Conservation (phyloP, 176 grass and related monocot genomes). For the Phoenix roebelenii region DNA sequence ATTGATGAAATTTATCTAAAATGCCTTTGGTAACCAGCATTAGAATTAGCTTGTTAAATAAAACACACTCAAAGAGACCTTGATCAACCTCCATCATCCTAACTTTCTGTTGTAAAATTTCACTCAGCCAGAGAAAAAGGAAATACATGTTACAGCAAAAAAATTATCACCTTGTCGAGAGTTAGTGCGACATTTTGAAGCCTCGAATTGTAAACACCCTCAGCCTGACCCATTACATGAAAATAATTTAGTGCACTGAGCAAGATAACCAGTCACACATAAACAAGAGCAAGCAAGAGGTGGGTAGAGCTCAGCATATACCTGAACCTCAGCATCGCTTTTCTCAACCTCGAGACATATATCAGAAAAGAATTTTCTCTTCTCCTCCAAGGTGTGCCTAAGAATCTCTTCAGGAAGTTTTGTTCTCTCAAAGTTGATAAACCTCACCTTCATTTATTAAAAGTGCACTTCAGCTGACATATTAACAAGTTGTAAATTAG, state of each 20-base stretch:
- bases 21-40: too few relatives aligned
- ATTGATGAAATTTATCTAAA: too few relatives aligned
- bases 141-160: too few relatives aligned
- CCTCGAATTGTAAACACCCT: slow-evolving; percentile 90
- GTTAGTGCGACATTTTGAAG: slow-evolving; percentile 90
- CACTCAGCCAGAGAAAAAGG: too few relatives aligned
- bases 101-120: too few relatives aligned
- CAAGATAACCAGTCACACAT: background rate
- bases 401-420: slow-evolving; percentile 88
- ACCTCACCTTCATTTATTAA: slow-evolving; percentile 68
- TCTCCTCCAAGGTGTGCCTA: slow-evolving; percentile 81
- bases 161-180: slow-evolving; percentile 68
- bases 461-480: slow-evolving; percentile 6
- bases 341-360: slow-evolving; percentile 79
- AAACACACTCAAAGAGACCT: too few relatives aligned
- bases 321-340: slow-evolving; percentile 88
- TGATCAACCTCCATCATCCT: too few relatives aligned
- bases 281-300: slow-evolving; percentile 3
- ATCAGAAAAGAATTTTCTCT: slow-evolving; percentile 80
- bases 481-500: background rate
- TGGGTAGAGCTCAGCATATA: slow-evolving; percentile 14
- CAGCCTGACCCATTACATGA: slow-evolving; percentile 36
- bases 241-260: background rate
- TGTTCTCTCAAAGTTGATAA: slow-evolving; percentile 87
- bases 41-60: too few relatives aligned